These are phyloP conservation scores for Lonicera japonica DNA, from an alignment of 129 eudicot species.

Conservation along the genomic window DNA sequence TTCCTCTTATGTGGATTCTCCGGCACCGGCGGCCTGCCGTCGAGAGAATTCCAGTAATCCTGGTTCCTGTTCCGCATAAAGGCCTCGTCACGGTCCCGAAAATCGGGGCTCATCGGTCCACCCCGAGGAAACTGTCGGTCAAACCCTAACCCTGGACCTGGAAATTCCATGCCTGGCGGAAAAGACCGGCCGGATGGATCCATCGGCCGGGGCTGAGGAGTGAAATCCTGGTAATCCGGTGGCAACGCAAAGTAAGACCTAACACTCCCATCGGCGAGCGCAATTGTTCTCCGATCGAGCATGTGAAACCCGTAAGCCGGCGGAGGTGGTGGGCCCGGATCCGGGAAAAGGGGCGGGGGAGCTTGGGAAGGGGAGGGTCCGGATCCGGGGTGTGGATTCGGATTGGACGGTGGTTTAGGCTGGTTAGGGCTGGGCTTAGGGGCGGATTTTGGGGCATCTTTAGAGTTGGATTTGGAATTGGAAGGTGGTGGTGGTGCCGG, in stretches of 20 bases:
- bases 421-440: constrained; percentile 29
- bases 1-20: constrained; percentile 54
- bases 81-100: constrained; percentile 27
- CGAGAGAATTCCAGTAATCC: constrained; percentile 27
- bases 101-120: constrained; percentile 42
- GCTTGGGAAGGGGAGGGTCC: constrained; percentile 10
- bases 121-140: constrained; percentile 27
- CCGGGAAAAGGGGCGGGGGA: constrained; percentile 18
- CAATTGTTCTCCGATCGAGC: constrained; percentile 86
- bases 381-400: constrained; percentile 23
- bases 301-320: constrained; percentile 85
- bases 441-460: constrained; percentile 24
- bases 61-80: constrained; percentile 31
- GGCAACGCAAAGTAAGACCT: constrained; percentile 91
- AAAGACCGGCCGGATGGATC: constrained; percentile 21
- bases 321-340: constrained; percentile 47
- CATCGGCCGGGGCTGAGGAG: constrained; percentile 26
- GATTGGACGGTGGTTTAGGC: constrained; percentile 29
- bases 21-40: constrained; percentile 3
- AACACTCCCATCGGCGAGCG: constrained; percentile 66
- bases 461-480: constrained; percentile 28
- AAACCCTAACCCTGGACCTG: constrained; percentile 29
- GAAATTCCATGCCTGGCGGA: constrained; percentile 7
- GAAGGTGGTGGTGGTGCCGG: constrained; percentile 30
- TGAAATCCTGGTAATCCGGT: constrained; percentile 70